These are phyloP conservation scores for grape (Vitis vinifera) DNA, from an alignment of 164 flowering plant species.

Conservation along the genomic window ASM3070453v1 NC_081812.1:13229501-13230000, in stretches of 20 bases:
- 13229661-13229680: slow-evolving; percentile 22
- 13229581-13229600: background rate
- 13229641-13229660: slow-evolving; percentile 41
- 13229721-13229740: background rate
- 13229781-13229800: slow-evolving; percentile 26
- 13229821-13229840: slow-evolving; percentile 46
- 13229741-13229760: background rate
- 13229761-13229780: background rate
- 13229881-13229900: slow-evolving; percentile 28
- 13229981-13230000: too few species aligned
- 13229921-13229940: background rate
- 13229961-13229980: background rate
- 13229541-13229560: too few species aligned
- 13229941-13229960: too few species aligned
- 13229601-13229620: slow-evolving; percentile 46
- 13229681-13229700: slow-evolving; percentile 42
- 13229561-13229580: too few species aligned
- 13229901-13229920: too few species aligned
- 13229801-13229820: slow-evolving; percentile 32
- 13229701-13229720: slow-evolving; percentile 12
- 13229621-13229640: slow-evolving; percentile 50
- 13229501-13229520: too few species aligned
- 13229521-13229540: too few species aligned
- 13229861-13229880: slow-evolving; percentile 50
- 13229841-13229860: slow-evolving; percentile 34